Base-by-base conservation (phyloP, 352 stramenopile genomes). In the Pythium monospermum region DNA sequence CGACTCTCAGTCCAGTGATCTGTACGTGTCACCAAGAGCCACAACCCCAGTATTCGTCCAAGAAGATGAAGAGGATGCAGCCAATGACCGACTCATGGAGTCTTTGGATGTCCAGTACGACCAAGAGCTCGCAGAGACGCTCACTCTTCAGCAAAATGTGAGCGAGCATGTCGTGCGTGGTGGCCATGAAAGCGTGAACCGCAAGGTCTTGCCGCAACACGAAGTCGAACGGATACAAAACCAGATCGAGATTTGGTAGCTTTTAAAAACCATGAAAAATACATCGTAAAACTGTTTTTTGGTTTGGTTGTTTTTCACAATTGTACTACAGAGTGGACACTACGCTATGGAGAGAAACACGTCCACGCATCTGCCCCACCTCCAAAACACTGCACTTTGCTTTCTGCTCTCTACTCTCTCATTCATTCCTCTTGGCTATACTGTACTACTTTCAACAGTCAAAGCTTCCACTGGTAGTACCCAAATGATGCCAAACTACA, bases 191-290 rank as follows among this genome's bases (percentile, higher is more conserved):
- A 33, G 39, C 26, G 59, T 53, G 6, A 68, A 71, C 23, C 65
- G 64, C n/a, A 69, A 66, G 38, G 65, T 88, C 6, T 47, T 91
- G 19, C 76, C 76, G 5, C 73, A 75, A 47, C 66, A 85, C 49
- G 79, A 91, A 58, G 72, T 91, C 21, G 59, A 83, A 45, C 79
- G 79, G 36, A 88, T 91, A 49, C 76, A 87, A 36, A 73, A 69
- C 22, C 54, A 88, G 61, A 88, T 91, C 53, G 79, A 91, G 59
- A 86, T 91, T 52, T 91, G 79, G 79, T 89, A 61, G 39, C 30
- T n/a, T n/a, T n/a, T n/a, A n/a, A n/a, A n/a, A n/a, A n/a, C n/a
- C n/a, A n/a, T n/a, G n/a, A n/a, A n/a, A n/a, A n/a, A n/a, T n/a
- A n/a, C n/a, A n/a, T n/a, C n/a, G n/a, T n/a, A n/a, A n/a, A n/a